phyloP scores from a whole-genome alignment of 2,329 filamentous ascomycete species.

The Elsinoe necatrix region DNA sequence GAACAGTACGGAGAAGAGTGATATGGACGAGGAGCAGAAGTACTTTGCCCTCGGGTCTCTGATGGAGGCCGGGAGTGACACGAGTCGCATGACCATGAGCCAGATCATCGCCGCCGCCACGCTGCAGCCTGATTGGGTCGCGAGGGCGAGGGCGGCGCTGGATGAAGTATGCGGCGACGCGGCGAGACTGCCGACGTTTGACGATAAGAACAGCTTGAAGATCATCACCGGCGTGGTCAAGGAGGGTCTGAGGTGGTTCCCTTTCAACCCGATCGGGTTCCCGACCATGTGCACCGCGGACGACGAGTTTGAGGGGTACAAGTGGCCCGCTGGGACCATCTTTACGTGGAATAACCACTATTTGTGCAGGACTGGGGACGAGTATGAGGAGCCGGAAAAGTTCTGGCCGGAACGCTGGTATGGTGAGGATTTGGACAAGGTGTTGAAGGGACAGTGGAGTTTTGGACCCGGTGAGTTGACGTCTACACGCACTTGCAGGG shows the following conservation, averaged over 20 bases:
- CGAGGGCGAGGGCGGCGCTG: conserved; percentile 26
- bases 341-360: conserved; percentile 14
- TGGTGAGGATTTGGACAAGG: conserved; percentile 9
- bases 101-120: conserved; percentile 29
- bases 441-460: conserved; percentile 14
- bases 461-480: conserved; percentile 8
- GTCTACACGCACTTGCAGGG: background rate
- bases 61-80: conserved; percentile 23
- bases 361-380: background rate
- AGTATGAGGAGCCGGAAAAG: background rate
- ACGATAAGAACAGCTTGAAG: conserved; percentile 26
- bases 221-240: conserved; percentile 29
- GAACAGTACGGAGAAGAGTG: conserved; percentile 32
- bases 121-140: conserved; percentile 24
- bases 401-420: conserved; percentile 8
- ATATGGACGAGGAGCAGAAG: conserved; percentile 19
- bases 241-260: conserved; percentile 30
- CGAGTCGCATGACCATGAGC: conserved; percentile 24
- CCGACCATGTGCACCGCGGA: conserved; percentile 38
- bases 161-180: conserved; percentile 24
- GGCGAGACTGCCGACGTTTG: conserved; percentile 24
- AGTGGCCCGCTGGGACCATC: conserved; percentile 10
- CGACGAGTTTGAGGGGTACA: conserved; percentile 34
- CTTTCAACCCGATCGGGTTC: conserved; percentile 24
- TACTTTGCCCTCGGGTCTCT: conserved; percentile 14